These are phyloP conservation scores for Silene uniflora DNA, from an alignment of 148 eudicot species.

Conservation along the genomic window DNA sequence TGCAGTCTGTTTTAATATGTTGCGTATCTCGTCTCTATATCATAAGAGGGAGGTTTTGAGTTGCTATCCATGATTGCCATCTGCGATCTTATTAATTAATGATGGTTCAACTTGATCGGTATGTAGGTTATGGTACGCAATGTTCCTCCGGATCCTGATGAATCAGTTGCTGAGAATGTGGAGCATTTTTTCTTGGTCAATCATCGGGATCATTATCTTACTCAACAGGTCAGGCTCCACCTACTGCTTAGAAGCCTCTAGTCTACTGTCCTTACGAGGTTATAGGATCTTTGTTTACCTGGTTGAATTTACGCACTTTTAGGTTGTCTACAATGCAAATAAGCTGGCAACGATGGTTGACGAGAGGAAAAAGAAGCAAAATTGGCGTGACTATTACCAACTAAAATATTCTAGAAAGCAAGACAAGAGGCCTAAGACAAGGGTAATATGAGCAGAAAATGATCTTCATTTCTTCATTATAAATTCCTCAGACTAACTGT, in stretches of 20 bases:
- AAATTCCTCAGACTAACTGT: neutral
- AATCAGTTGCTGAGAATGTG: slow-evolving; percentile 78
- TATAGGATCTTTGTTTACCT: neutral
- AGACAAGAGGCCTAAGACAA: slow-evolving; percentile 62
- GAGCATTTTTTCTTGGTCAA: slow-evolving; percentile 96
- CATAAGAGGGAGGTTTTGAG: neutral
- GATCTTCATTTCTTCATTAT: neutral
- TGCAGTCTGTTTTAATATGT: neutral
- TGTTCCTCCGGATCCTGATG: slow-evolving; percentile 85
- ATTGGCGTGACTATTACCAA: slow-evolving; percentile 96
- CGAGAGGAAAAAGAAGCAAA: slow-evolving; percentile 69
- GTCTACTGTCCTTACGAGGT: neutral
- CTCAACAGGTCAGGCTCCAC: slow-evolving; percentile 62
- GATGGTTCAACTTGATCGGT: slow-evolving; percentile 14
- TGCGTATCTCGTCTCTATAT: too few species aligned
- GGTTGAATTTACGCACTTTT: slow-evolving; percentile 32
- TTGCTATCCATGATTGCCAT: too few species aligned
- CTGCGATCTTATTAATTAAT: slow-evolving; percentile 6
- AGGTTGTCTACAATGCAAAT: slow-evolving; percentile 92
- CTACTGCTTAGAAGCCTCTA: neutral
- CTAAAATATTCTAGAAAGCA: slow-evolving; percentile 68
- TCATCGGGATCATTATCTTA: slow-evolving; percentile 88
- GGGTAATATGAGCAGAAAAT: slow-evolving; percentile 40
- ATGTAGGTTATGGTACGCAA: slow-evolving; percentile 79
- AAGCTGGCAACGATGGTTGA: slow-evolving; percentile 77